Conservation (phyloP, 345 rosid genomes). For the Camelina sativa region DNA sequence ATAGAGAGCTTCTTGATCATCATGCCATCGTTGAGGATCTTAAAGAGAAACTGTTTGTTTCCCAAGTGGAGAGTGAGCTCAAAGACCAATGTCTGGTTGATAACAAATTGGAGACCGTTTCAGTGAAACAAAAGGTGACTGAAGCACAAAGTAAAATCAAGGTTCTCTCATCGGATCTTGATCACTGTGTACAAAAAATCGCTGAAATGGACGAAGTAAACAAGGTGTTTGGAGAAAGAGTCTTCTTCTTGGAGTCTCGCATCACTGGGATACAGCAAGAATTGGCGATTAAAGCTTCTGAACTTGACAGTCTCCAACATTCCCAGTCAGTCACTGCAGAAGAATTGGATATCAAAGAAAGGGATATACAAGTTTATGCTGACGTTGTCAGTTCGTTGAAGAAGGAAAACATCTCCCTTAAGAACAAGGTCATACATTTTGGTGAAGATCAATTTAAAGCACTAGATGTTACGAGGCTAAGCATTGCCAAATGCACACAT, state of each 20-base stretch:
- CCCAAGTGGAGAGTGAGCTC: constrained; percentile 58
- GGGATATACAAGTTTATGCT: constrained; percentile 48
- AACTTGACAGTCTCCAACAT: constrained; percentile 53
- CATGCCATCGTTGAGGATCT: constrained; percentile 55
- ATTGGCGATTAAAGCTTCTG: constrained; percentile 55
- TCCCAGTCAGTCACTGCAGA: constrained; percentile 51
- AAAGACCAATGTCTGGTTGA: constrained; percentile 51
- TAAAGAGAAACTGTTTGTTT: constrained; percentile 52
- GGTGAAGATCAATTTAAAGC: constrained; percentile 45
- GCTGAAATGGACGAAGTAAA: constrained; percentile 49
- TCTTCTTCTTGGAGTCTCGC: constrained; percentile 54
- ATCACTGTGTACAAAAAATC: constrained; percentile 39
- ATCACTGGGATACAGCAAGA: constrained; percentile 57
- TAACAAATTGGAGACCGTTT: constrained; percentile 45
- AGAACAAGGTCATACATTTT: constrained; percentile 40
- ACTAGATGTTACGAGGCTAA: constrained; percentile 45
- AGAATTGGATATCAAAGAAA: constrained; percentile 52
- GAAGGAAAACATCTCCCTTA: constrained; percentile 52
- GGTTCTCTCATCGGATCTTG: constrained; percentile 48
- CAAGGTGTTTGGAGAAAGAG: constrained; percentile 49
- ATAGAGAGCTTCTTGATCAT: constrained; percentile 45
- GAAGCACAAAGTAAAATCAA: constrained; percentile 46
- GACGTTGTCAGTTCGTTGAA: constrained; percentile 45
- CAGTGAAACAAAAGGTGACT: constrained; percentile 45
- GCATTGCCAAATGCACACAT: constrained; percentile 46